Conservation (phyloP, 768 basidiomycete species). For the Trichaptum fuscoviolaceum region DNA sequence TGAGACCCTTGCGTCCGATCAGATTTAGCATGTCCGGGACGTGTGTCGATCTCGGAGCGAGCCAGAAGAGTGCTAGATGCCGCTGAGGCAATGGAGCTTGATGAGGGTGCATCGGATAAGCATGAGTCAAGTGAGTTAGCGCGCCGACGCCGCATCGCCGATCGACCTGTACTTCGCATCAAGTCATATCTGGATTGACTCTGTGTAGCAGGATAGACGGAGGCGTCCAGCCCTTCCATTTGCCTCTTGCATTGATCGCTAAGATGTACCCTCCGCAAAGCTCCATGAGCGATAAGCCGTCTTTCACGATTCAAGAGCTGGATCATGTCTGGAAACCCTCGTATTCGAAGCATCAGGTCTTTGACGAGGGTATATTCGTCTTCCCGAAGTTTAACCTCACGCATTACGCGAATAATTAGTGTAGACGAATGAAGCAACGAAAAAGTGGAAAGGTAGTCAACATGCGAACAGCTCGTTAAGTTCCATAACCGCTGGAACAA, state of each 20-base stretch:
- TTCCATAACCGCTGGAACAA: conserved; percentile 57
- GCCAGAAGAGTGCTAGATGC: neutral
- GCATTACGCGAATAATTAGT: conserved; percentile 68
- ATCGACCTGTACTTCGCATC: neutral
- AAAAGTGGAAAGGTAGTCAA: conserved; percentile 65
- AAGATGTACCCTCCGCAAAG: conserved; percentile 41
- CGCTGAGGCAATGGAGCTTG: neutral
- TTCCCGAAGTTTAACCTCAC: conserved; percentile 81
- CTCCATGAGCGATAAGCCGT: conserved; percentile 66
- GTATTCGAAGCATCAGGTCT: conserved; percentile 50
- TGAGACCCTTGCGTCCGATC: neutral
- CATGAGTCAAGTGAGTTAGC: neutral
- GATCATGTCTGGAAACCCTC: conserved; percentile 47
- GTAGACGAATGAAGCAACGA: conserved; percentile 63
- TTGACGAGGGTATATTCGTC: conserved; percentile 81
- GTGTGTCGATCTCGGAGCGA: neutral
- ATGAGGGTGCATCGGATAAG: neutral
- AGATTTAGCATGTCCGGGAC: neutral
- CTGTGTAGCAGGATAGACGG: neutral
- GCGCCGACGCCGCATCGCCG: neutral
- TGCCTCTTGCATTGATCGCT: conserved; percentile 1
- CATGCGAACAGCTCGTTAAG: conserved; percentile 62
- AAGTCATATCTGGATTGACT: neutral
- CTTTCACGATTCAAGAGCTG: conserved; percentile 68
- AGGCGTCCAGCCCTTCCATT: conserved; percentile 7